Evolutionary conservation across 148 eudicot genomes (phyloP).

Genomic region (Bassia scoparia): DNA sequence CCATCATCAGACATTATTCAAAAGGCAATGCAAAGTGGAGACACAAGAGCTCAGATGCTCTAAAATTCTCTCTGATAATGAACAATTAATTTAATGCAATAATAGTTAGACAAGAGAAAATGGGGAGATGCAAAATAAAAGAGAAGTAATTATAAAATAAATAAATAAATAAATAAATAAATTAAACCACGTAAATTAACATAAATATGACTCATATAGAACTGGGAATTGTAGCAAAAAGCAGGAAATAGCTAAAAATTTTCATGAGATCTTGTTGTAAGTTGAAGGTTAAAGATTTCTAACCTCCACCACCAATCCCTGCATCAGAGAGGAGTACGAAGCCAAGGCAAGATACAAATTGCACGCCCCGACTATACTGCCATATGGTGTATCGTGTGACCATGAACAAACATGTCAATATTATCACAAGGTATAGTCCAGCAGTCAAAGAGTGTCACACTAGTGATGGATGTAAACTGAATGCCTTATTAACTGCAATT

Average conservation of each 20-base stretch:
- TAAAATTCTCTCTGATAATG: neutral
- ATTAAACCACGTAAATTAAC: too few relatives aligned
- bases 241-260: too few relatives aligned
- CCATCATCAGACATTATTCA: too few relatives aligned
- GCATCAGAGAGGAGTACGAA: slow-evolving; percentile 78
- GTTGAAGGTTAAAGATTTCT: too few relatives aligned
- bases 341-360: slow-evolving; percentile 67
- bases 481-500: slow-evolving; percentile 75
- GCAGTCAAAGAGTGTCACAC: slow-evolving; percentile 80
- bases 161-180: too few relatives aligned
- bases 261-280: too few relatives aligned
- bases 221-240: too few relatives aligned
- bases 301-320: slow-evolving; percentile 73
- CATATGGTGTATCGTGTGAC: slow-evolving; percentile 68
- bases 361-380: slow-evolving; percentile 70
- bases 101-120: too few relatives aligned
- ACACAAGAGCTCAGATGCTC: neutral
- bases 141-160: too few relatives aligned
- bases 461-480: slow-evolving; percentile 80
- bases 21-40: neutral
- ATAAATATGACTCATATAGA: too few relatives aligned
- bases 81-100: too few relatives aligned
- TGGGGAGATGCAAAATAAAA: too few relatives aligned
- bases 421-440: slow-evolving; percentile 74
- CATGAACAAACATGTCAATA: slow-evolving; percentile 68